Conservation (phyloP, 331 rosid genomes). For the Pyrus hybrid region DNA sequence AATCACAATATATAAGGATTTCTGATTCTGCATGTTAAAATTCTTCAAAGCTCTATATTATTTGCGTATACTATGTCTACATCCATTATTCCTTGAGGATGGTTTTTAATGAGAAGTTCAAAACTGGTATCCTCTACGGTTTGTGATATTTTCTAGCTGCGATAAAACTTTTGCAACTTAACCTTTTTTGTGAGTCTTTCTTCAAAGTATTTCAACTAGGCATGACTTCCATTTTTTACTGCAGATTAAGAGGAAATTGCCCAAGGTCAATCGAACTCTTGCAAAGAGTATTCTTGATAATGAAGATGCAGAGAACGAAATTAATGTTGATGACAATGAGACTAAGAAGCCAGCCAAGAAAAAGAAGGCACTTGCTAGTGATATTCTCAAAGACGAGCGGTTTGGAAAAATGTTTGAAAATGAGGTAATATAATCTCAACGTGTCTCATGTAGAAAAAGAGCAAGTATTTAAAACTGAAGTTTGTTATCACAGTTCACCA, state of each 20-base stretch:
- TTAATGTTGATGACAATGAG: slow-evolving; percentile 32
- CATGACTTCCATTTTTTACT: slow-evolving; percentile 1
- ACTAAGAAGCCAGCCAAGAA: slow-evolving; percentile 58
- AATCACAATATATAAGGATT: no score
- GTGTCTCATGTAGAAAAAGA: neutral
- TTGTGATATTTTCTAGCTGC: no score
- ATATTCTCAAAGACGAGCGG: slow-evolving; percentile 68
- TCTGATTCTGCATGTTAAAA: no score
- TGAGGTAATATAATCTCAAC: slow-evolving; percentile 40
- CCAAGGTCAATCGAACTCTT: slow-evolving; percentile 63
- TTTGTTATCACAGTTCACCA: neutral
- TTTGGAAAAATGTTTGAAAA: slow-evolving; percentile 49
- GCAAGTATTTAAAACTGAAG: neutral
- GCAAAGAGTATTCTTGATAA: slow-evolving; percentile 57
- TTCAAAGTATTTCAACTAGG: neutral
- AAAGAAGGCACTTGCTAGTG: slow-evolving; percentile 36
- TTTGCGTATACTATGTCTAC: neutral
- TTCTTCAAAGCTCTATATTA: neutral
- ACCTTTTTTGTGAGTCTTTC: neutral
- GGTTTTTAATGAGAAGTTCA: neutral
- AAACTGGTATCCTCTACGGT: neutral
- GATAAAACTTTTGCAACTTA: no score
- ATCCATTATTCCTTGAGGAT: neutral
- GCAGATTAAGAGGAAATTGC: slow-evolving; percentile 73
- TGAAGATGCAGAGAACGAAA: slow-evolving; percentile 56